These are phyloP conservation scores for Colletotrichum orbiculare DNA, from an alignment of 2,329 filamentous ascomycete genomes.

Conservation along the genomic window DNA sequence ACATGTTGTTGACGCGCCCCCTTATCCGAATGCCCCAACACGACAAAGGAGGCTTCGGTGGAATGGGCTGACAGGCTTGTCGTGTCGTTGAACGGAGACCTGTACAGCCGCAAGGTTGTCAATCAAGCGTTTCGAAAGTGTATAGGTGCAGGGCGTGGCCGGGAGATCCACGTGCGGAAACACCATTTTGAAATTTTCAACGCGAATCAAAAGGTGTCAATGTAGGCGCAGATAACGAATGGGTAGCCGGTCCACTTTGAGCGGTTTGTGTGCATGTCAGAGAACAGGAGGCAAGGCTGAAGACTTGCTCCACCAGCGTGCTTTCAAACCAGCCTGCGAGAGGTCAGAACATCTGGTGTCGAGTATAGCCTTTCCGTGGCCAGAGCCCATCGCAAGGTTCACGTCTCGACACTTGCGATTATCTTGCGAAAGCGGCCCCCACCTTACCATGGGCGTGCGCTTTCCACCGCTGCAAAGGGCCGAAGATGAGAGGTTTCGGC, in stretches of 20 bases:
- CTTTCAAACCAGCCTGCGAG: constrained; percentile 5
- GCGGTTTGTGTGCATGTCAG: constrained; percentile 28
- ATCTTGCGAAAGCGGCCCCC: constrained; percentile 19
- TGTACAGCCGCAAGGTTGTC: constrained; percentile 17
- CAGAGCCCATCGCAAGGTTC: constrained; percentile 13
- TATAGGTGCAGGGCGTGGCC: constrained; percentile 22
- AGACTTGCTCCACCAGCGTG: constrained; percentile 22
- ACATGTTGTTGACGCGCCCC: constrained; percentile 16
- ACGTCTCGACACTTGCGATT: constrained; percentile 6
- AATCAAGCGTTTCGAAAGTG: constrained; percentile 15
- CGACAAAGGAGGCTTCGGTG: neutral
- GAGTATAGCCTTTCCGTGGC: constrained; percentile 2
- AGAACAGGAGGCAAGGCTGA: constrained; percentile 35
- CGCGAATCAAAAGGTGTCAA: constrained; percentile 2
- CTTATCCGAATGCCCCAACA: no score
- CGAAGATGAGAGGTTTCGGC: constrained; percentile 33
- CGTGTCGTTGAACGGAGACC: constrained; percentile 14
- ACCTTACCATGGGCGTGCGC: constrained; percentile 7
- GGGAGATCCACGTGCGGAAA: constrained; percentile 31
- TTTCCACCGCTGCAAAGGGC: constrained; percentile 28
- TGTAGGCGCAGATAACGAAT: constrained; percentile 19
- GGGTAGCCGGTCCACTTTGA: constrained; percentile 29
- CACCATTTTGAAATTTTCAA: constrained; percentile 19
- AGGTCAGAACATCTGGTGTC: constrained; percentile 9
- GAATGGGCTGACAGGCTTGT: constrained; percentile 12